These are phyloP conservation scores for Bocquillonia castaneifolia DNA, from an alignment of 441 rosid species.

Conservation along the genomic window DNA sequence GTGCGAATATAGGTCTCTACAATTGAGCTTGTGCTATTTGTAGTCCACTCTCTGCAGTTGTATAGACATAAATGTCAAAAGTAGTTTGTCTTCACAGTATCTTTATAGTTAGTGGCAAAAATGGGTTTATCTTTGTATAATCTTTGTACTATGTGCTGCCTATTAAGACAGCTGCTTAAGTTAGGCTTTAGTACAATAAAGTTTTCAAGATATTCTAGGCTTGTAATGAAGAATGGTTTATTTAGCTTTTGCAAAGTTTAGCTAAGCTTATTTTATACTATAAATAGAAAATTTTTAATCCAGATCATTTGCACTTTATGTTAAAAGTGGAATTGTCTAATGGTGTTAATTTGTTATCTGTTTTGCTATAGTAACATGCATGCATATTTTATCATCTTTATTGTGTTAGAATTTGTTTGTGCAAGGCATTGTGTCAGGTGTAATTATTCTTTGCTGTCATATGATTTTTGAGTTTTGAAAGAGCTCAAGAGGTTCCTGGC, in stretches of 20 bases:
- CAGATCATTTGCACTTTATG: neutral
- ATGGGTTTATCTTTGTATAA: neutral
- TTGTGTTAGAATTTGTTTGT: neutral
- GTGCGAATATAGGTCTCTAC: neutral
- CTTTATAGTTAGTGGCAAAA: neutral
- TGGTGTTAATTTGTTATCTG: neutral
- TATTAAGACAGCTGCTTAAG: neutral
- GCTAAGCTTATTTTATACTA: neutral
- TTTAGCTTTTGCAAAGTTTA: neutral
- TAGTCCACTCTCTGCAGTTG: neutral
- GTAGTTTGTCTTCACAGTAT: neutral
- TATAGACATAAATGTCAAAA: neutral
- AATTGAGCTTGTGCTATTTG: neutral
- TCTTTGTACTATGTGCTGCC: slow-evolving; percentile 1
- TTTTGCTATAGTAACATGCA: neutral
- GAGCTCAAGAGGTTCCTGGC: neutral
- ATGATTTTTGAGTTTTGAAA: neutral
- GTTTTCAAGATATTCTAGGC: neutral
- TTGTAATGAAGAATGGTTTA: neutral
- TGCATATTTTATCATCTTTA: too few species aligned
- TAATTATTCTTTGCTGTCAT: too few species aligned
- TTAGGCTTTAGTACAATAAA: neutral
- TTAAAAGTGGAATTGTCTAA: neutral
- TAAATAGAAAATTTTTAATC: neutral
- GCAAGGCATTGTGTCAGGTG: too few species aligned